Evolutionary conservation across 208 protist species (phyloP).

Genomic region (Leishmania tarentolae): DNA sequence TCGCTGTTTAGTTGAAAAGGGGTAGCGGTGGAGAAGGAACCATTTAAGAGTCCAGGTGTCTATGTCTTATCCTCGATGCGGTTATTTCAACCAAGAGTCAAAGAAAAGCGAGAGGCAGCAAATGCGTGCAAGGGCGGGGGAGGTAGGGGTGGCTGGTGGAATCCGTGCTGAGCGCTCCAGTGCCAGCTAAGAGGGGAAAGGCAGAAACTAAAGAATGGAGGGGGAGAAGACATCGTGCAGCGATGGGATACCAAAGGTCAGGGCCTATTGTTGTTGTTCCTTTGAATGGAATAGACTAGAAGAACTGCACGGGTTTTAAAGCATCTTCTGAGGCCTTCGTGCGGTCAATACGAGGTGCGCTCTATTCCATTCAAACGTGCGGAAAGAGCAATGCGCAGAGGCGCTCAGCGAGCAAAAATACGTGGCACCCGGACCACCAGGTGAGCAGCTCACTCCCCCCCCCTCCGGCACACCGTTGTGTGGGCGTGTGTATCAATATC

Average conservation of each 20-base stretch:
- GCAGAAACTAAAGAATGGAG: not conserved
- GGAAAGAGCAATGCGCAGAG: not conserved
- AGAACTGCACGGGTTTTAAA: not conserved
- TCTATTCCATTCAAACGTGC: not conserved
- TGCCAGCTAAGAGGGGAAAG: not conserved
- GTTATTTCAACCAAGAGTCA: not conserved
- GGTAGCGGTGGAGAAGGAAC: not conserved
- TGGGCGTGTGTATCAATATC: not conserved
- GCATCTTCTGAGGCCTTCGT: not conserved
- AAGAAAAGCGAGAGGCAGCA: not conserved
- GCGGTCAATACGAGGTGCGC: not conserved
- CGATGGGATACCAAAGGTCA: not conserved
- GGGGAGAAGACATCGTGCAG: not conserved
- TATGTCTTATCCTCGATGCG: not conserved
- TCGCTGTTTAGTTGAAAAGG: not conserved
- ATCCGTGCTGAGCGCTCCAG: not conserved
- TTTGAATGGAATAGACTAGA: not conserved
- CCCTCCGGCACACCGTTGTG: no score
- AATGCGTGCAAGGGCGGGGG: not conserved
- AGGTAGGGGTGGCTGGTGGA: not conserved
- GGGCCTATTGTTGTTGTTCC: not conserved
- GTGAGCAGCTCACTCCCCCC: not conserved
- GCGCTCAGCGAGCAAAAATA: not conserved
- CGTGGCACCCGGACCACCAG: not conserved
- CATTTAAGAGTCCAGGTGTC: not conserved